These are phyloP conservation scores for Chlorella sp. DNA, from an alignment of 139 green algal genomes.

Conservation along the genomic window DNA sequence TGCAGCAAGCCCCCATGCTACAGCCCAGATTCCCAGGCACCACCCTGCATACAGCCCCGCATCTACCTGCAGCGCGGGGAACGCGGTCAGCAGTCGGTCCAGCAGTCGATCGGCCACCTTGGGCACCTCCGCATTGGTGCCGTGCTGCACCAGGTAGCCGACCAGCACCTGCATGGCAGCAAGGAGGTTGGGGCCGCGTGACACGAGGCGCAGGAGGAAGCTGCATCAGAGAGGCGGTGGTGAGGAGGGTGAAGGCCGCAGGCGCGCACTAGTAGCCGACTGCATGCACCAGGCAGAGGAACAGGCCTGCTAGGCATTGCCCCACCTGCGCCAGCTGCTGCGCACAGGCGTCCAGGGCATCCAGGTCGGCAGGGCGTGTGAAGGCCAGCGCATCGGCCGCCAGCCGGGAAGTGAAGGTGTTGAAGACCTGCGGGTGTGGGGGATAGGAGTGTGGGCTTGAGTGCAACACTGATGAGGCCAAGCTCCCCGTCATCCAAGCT, in stretches of 20 bases:
- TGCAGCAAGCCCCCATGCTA: too few relatives aligned
- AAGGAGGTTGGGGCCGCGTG: neutral
- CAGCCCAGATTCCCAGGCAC: too few relatives aligned
- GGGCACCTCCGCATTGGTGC: constrained; percentile 28
- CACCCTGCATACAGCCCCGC: too few relatives aligned
- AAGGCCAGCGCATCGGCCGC: neutral
- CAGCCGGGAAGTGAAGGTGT: neutral
- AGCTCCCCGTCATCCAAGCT: too few relatives aligned
- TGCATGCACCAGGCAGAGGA: too few relatives aligned
- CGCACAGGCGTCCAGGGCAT: constrained; percentile 12
- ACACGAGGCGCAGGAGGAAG: neutral
- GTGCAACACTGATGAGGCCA: too few relatives aligned
- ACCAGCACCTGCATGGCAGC: constrained; percentile 22
- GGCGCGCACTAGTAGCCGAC: too few relatives aligned
- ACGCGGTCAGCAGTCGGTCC: neutral
- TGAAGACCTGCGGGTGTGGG: constrained; percentile 3
- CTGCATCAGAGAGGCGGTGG: too few relatives aligned
- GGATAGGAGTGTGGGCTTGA: too few relatives aligned
- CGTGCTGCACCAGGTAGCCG: constrained; percentile 39
- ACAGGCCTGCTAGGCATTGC: too few relatives aligned
- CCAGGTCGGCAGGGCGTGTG: neutral
- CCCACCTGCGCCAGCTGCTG: constrained; percentile 34
- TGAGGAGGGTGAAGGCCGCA: too few relatives aligned
- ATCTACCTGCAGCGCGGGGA: neutral
- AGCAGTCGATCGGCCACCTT: constrained; percentile 40